Conservation (phyloP, 192 early-diverging fungal genomes). For the Coemansia sp. region DNA sequence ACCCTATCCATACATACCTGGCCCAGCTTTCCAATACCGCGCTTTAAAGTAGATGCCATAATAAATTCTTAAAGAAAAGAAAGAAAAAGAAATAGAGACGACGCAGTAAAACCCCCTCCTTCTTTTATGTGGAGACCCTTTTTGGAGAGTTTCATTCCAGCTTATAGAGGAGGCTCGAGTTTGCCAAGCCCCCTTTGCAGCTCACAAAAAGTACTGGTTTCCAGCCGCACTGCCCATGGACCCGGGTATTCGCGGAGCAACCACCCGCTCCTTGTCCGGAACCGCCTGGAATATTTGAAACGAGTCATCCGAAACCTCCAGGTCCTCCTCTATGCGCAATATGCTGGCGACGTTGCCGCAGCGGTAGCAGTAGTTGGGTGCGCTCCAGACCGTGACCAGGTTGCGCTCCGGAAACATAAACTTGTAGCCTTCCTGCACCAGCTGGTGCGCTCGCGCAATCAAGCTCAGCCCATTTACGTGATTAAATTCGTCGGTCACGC, state of each 20-base stretch:
- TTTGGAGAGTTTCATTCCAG: no score
- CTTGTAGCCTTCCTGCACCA: constrained; percentile 98
- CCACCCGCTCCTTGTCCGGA: constrained; percentile 80
- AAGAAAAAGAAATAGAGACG: constrained; percentile 7
- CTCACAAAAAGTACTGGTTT: constrained; percentile 49
- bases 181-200: no score
- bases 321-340: constrained; percentile 60
- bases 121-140: no score
- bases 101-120: constrained; percentile 1
- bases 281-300: constrained; percentile 98
- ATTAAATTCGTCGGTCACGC: constrained; percentile 52
- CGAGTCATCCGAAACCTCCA: constrained; percentile 74
- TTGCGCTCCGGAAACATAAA: constrained; percentile 85
- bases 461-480: constrained; percentile 84
- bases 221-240: constrained; percentile 39
- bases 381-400: constrained; percentile 98
- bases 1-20: constrained; percentile 45
- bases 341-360: constrained; percentile 98
- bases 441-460: constrained; percentile 93
- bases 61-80: constrained; percentile 1
- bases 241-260: constrained; percentile 52
- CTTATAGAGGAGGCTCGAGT: no score
- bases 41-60: constrained; percentile 42
- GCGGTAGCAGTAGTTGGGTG: constrained; percentile 99
- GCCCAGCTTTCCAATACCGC: constrained; percentile 66